Evolutionary conservation across 768 basidiomycete genomes (phyloP).

Genomic region (Amanita exitialis): DNA sequence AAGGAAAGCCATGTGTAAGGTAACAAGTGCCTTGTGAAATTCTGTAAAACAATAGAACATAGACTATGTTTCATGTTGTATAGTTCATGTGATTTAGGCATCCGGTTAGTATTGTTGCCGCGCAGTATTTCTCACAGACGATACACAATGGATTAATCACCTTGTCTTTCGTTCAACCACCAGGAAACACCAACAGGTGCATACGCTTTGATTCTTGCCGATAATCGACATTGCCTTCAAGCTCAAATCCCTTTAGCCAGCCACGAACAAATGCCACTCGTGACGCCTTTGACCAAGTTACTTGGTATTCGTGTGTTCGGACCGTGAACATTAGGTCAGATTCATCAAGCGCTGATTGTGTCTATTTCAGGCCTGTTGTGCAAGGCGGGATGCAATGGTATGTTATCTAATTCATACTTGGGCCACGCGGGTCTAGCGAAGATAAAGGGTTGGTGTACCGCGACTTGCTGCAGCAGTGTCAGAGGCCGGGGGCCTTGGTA

Average conservation of each 20-base stretch:
- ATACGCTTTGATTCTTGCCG: too few species aligned
- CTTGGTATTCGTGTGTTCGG: constrained; percentile 58
- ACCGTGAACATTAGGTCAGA: constrained; percentile 5
- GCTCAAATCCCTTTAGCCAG: too few species aligned
- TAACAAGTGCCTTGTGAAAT: too few species aligned
- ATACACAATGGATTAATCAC: too few species aligned
- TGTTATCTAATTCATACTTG: not conserved
- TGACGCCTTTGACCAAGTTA: constrained; percentile 53
- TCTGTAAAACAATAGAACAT: too few species aligned
- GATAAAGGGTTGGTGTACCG: constrained; percentile 68
- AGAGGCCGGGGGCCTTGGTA: constrained; percentile 75
- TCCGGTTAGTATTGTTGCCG: not conserved
- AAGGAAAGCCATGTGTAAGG: too few species aligned
- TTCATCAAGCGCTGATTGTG: not conserved
- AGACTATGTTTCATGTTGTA: too few species aligned
- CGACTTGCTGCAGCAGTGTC: constrained; percentile 67
- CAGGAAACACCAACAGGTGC: too few species aligned
- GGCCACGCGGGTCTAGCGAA: not conserved
- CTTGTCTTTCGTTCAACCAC: too few species aligned
- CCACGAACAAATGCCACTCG: constrained; percentile 14
- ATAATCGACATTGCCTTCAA: too few species aligned
- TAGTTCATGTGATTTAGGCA: too few species aligned
- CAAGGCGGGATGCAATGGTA: constrained; percentile 94
- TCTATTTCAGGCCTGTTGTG: constrained; percentile 50
- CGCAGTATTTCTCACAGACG: not conserved